Base-by-base conservation (phyloP, 768 basidiomycete species). In the Suillus hirtellus region DNA sequence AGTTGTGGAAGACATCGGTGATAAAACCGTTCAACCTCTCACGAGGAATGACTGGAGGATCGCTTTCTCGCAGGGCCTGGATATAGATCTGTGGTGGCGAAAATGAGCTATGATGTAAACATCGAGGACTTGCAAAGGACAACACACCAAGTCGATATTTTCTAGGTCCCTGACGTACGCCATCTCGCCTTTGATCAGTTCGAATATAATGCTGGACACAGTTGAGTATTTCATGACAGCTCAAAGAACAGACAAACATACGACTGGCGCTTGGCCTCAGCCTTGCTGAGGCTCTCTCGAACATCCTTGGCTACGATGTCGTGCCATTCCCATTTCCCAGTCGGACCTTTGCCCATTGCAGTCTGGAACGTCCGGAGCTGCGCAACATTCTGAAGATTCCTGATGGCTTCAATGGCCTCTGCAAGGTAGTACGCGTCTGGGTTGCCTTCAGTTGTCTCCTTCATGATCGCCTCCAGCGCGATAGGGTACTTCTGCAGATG, bases 161-260 rank as follows among this genome's bases (percentile, higher is more conserved):
- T 95, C 92, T 63, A 97, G 76, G 79, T 97, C 95, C 68, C 89
- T 92, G 34, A 96, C 95, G 71, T 96, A 97, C 34, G 88, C 86
- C 93, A 96, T 96, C 75, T 97, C 95, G 66, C 92, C 92, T 75
- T 96, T 93, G 75, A 97, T 96, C 65, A 96, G 75, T 78, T 97
- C 95, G 70, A 96, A 97, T 59, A 96, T 95, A 69, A 95, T 88
- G 50, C 93, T 95, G 66, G 43, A 42, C 50, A 63, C 24, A 0
- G n/a, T 12, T 17, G 38, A 64, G 63, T 24, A 63, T 35, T 47
- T 59, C 38, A 43, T 60, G 62, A 19, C 12, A 27, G 7, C 12
- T 17, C 19, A 52, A 46, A 61, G 56, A 46, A 40, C 60, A 37
- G 17, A 27, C 19, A 4, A 44, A 76, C 92, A 75, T 73, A 95